phyloP scores from a whole-genome alignment of 2,329 filamentous ascomycete species.

The Saccharata proteae region DNA sequence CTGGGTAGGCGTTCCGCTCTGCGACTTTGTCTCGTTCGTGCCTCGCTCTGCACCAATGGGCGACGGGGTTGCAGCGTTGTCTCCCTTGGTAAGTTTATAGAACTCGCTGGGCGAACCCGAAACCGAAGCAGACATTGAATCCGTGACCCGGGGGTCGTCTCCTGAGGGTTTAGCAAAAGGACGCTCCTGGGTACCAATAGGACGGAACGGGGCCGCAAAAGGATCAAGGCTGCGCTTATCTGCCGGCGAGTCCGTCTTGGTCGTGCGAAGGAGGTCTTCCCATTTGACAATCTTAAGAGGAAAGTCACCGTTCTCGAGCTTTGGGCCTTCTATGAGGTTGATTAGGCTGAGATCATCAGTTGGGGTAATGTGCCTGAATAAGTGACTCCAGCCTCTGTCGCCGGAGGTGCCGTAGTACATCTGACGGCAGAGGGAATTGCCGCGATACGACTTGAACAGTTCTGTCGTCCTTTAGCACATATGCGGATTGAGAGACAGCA shows the following conservation, averaged over 20 bases:
- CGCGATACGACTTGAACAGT: conserved; percentile 41
- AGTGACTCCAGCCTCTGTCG: conserved; percentile 41
- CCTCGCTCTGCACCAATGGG: too few relatives aligned
- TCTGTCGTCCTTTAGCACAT: conserved; percentile 25
- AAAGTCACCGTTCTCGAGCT: conserved; percentile 43
- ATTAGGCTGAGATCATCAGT: conserved; percentile 35
- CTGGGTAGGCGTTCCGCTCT: too few relatives aligned
- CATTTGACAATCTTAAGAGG: conserved; percentile 42
- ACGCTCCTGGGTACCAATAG: conserved; percentile 3
- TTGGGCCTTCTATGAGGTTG: conserved; percentile 44
- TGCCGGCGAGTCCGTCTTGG: too few relatives aligned
- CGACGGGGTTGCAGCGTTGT: too few relatives aligned
- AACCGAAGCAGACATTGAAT: too few relatives aligned
- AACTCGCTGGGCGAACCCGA: too few relatives aligned
- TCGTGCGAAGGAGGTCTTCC: conserved; percentile 40
- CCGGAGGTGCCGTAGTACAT: conserved; percentile 48
- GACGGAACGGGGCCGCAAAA: too few relatives aligned
- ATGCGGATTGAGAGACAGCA: conserved; percentile 1
- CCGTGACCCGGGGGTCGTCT: too few relatives aligned
- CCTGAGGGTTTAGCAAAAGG: too few relatives aligned
- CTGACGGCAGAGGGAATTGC: conserved; percentile 48
- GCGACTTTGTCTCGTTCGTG: too few relatives aligned
- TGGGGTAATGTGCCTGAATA: conserved; percentile 38
- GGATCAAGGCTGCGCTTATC: too few relatives aligned
- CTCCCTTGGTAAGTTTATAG: too few relatives aligned